Conservation (phyloP, 805 yeast genomes). For the Candida tibetensis region DNA sequence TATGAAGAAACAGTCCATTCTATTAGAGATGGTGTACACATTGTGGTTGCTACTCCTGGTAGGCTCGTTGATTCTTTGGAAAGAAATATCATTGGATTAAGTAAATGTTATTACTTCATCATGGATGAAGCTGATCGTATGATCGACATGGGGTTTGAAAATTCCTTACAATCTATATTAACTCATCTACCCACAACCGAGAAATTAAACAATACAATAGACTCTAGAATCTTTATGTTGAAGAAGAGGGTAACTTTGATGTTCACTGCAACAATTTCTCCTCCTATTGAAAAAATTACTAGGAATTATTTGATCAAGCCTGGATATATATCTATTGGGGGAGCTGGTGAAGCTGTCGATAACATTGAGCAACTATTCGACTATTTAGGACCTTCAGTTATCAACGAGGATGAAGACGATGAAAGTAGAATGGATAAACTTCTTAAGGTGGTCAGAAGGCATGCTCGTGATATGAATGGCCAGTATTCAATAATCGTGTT, state of each 20-base stretch:
- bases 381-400: constrained; percentile 17
- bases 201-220: constrained; percentile 20
- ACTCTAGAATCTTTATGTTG: constrained; percentile 37
- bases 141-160: constrained; percentile 94
- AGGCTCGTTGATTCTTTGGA: constrained; percentile 78
- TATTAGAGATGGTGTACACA: constrained; percentile 63
- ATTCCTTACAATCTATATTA: constrained; percentile 63
- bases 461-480: constrained; percentile 35
- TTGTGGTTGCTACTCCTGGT: constrained; percentile 94
- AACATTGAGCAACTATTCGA: constrained; percentile 68
- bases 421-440: constrained; percentile 43
- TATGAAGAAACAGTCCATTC: constrained; percentile 68
- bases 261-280: constrained; percentile 94
- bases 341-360: constrained; percentile 61
- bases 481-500: constrained; percentile 61
- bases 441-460: constrained; percentile 33
- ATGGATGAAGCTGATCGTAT: constrained; percentile 95
- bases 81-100: constrained; percentile 57
- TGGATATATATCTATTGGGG: constrained; percentile 64
- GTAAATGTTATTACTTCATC: constrained; percentile 63
- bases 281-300: constrained; percentile 65
- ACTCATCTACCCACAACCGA: constrained; percentile 47
- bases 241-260: constrained; percentile 64
- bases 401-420: constrained; percentile 32
- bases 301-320: constrained; percentile 61